phyloP scores from a whole-genome alignment of 441 rosid species.

The Erysimum pusillum region DNA sequence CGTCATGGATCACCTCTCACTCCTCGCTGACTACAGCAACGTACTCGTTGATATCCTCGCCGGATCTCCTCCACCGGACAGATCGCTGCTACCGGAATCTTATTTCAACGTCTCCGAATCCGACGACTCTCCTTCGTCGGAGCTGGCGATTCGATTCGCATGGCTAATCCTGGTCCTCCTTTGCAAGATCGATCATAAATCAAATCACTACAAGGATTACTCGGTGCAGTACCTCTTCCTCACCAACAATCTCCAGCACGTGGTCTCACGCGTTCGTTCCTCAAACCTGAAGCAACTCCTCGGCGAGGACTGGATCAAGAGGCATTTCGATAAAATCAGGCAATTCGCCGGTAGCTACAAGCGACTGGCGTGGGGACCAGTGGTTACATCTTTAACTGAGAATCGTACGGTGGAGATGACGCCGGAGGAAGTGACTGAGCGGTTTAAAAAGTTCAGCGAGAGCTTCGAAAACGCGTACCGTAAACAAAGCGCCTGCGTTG shows the following conservation, averaged over 20 bases:
- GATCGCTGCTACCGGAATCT: constrained; percentile 54
- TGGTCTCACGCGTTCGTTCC: constrained; percentile 57
- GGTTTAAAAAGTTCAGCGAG: constrained; percentile 59
- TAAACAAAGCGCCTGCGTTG: constrained; percentile 55
- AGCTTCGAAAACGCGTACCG: constrained; percentile 61
- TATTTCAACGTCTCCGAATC: constrained; percentile 52
- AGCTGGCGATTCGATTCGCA: constrained; percentile 54
- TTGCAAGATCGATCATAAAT: constrained; percentile 80
- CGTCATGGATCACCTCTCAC: constrained; percentile 60
- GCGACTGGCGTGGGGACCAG: constrained; percentile 72
- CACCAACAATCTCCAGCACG: constrained; percentile 77
- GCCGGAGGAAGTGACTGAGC: constrained; percentile 55
- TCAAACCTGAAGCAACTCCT: constrained; percentile 69
- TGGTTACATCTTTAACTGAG: constrained; percentile 53
- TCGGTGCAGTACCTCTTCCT: constrained; percentile 73
- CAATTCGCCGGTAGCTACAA: constrained; percentile 71
- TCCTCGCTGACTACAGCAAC: constrained; percentile 74
- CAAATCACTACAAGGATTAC: constrained; percentile 66
- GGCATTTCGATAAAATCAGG: constrained; percentile 61
- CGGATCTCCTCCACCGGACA: constrained; percentile 62
- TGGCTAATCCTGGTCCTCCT: constrained; percentile 74
- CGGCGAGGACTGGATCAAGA: constrained; percentile 80
- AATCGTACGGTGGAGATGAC: constrained; percentile 43
- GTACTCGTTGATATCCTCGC: constrained; percentile 66
- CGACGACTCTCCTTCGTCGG: constrained; percentile 55